Evolutionary conservation across 2,329 filamentous ascomycete species (phyloP), one percentile per base, ranked within the genome.

Genomic region (Ascosphaera apis): DNA sequence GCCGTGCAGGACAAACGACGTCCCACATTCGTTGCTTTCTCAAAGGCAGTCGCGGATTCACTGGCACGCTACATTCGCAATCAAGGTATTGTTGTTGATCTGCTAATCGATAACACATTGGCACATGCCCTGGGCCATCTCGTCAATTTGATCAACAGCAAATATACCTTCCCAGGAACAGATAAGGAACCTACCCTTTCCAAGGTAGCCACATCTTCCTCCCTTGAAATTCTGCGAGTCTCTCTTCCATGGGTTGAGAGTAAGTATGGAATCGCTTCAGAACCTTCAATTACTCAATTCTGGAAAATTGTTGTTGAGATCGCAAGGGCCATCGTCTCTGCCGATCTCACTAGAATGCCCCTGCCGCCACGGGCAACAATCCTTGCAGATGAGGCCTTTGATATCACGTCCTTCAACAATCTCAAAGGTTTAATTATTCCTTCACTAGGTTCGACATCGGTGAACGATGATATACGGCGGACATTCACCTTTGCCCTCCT

Each of bases 1-100:
- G 47, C 40, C 15, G 53, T 41, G 37, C 56, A 42, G 37, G 53
- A 51, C 43, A 51, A 46, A 35, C 53, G 58, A 35, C 71, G 71
- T 38, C 77, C 81, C 4, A 91, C 82, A 0, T 95, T 83, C 49
- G 72, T 98, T 37, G 86, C 88, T 23, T 69, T 95, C 48, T 82
- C 84, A 1, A 91, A 88, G 52, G 69, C 70, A 15, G 72, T 76
- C 39, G 88, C 92, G 66, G 59, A 65, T 2, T 67, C 82, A 33
- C 54, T 91, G 15, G 50, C 47, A 34, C 57, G 54, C 53, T 58
- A 58, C 38, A 45, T 58, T 33, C 40, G 45, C 4, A 53, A 55
- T 1, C 46, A 55, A 36, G 55, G 54, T 1, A 55, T 58, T 36
- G 70, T 78, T 16, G 48, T 59, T n/a, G 70, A 77, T 25, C 69